phyloP scores from a whole-genome alignment of 2,329 filamentous ascomycete species.

The Fusarium transvaalense region DNA sequence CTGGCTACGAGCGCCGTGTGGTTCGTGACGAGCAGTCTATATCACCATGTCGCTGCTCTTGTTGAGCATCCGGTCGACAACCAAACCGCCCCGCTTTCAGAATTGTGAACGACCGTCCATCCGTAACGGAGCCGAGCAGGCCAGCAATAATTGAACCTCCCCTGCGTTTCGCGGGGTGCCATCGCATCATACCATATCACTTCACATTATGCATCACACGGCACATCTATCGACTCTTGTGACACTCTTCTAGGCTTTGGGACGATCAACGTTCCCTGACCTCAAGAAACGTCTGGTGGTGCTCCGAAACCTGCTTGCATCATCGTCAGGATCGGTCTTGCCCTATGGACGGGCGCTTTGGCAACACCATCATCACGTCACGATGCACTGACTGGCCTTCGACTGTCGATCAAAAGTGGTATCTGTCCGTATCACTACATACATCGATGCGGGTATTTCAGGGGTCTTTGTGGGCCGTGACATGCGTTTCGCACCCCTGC shows the following conservation, averaged over 20 bases:
- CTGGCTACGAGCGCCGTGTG: conserved; percentile 25
- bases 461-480: conserved; percentile 33
- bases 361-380: background rate
- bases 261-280: background rate
- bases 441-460: conserved; percentile 25
- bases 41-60: conserved; percentile 21
- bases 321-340: background rate
- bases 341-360: background rate
- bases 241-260: background rate
- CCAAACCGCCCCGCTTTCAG: conserved; percentile 18
- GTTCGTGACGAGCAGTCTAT: conserved; percentile 37
- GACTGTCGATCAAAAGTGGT: conserved; percentile 22
- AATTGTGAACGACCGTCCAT: conserved; percentile 3
- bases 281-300: background rate
- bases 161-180: conserved; percentile 7
- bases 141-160: background rate
- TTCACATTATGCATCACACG: background rate
- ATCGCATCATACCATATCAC: background rate
- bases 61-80: conserved; percentile 20
- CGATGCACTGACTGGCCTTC: background rate
- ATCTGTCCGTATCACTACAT: background rate
- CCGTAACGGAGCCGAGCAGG: conserved; percentile 3
- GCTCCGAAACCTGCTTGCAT: background rate
- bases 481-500: conserved; percentile 32
- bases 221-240: background rate